Base-by-base conservation (phyloP, 2,329 filamentous ascomycete genomes). In the Clonostachys rosea region DNA sequence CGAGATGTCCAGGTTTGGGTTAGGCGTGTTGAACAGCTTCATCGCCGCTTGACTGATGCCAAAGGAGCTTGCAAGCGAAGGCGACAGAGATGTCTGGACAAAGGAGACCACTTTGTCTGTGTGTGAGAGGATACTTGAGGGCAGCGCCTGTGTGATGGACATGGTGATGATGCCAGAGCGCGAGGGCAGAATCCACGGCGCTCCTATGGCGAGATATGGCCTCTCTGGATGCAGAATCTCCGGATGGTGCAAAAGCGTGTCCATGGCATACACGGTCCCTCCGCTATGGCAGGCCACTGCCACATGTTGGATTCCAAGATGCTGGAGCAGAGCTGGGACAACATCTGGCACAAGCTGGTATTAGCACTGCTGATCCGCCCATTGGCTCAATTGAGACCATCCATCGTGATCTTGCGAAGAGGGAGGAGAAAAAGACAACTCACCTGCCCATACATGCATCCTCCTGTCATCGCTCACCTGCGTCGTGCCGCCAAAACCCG, bases 401-500 rank as follows among this genome's bases (percentile, higher is more conserved):
- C 24, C 6, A 30, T 30, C 24, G 24, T 10, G 24, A 30, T 30
- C 24, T 30, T 8, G 24, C 24, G 24, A 30, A 30, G 8, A 30
- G 59, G 53, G 9, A 36, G 59, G 61, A 39, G 56, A 40, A 36
- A 58, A 61, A 39, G 56, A 40, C 17, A 13, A 37, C 37, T 47
- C 54, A 52, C 62, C 60, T 5, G 58, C 55, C 59, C 60, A 66
- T 8, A 58, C 42, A 3, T 30, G 44, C 39, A 68, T 48, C 11
- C 56, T 50, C 14, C 57, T 43, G 7, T 50, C 39, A 0, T 53
- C 45, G 5, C 49, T 46, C 2, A 59, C 60, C 8, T 56, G 49
- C 14, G 59, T 59, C 6, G 64, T 67, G 8, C 59, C 58, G 11
- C 66, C 67, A 40, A 69, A 59, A 9, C 66, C 66, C 1, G 68